Conservation (phyloP, 306 rosid genomes). For the Lathyrus aphaca region DNA sequence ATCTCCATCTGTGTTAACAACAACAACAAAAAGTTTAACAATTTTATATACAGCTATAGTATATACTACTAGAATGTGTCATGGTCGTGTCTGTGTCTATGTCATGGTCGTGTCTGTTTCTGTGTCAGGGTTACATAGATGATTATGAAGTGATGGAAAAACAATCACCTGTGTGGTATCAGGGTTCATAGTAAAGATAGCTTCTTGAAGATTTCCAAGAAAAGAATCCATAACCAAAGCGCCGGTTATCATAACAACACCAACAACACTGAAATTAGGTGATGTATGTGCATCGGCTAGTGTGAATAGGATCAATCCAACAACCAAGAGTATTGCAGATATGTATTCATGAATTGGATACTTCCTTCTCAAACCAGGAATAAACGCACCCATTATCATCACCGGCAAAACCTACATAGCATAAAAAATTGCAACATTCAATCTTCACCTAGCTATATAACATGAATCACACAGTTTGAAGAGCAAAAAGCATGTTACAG, state of each 20-base stretch:
- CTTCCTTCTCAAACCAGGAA: constrained; percentile 89
- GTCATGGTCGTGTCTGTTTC: too few species aligned
- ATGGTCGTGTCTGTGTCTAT: too few species aligned
- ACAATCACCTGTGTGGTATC: constrained; percentile 83
- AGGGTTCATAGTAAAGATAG: constrained; percentile 95
- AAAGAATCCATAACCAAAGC: constrained; percentile 95
- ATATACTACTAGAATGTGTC: background rate
- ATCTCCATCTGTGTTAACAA: constrained; percentile 76
- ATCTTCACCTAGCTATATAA: constrained; percentile 17
- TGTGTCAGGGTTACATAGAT: background rate
- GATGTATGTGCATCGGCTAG: constrained; percentile 95
- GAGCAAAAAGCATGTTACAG: background rate
- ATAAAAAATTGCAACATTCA: constrained; percentile 31
- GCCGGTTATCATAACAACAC: constrained; percentile 90
- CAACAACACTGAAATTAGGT: constrained; percentile 86
- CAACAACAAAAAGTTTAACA: constrained; percentile 10
- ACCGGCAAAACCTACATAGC: constrained; percentile 81
- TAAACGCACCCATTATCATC: constrained; percentile 98
- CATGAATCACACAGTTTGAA: constrained; percentile 30
- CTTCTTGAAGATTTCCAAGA: constrained; percentile 95
- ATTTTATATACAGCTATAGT: background rate
- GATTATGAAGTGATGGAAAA: constrained; percentile 8
- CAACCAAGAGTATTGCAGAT: constrained; percentile 86
- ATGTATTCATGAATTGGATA: constrained; percentile 84
- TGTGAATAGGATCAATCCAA: constrained; percentile 95